Evolutionary conservation across 257 asterid genomes (phyloP), one percentile per base, ranked within the genome.

Genomic region (Misopates orontium): DNA sequence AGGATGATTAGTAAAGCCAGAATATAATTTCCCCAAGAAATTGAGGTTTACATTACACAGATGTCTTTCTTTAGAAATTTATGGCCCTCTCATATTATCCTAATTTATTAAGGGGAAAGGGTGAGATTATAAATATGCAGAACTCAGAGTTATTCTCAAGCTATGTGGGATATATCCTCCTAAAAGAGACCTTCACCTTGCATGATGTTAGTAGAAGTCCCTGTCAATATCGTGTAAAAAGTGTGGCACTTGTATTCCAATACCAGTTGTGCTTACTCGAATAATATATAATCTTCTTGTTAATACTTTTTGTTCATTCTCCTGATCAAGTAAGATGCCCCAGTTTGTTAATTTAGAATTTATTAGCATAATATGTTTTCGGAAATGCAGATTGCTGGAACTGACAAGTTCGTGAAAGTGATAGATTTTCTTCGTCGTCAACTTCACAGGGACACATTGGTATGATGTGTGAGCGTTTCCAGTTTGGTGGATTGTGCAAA

Each of bases 381-480:
- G 4, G 10, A 36, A 36, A 47, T 73, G 77, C 77, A 94, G 97
- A 88, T 90, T 79, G 87, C 83, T 68, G 99, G 93, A 48, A 74
- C 84, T 20, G 99, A 94, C 73, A 94, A 90, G 81, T 94, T 94
- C 71, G 87, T 72, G 54, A 86, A 82, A 81, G 97, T 94, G 10
- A 85, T 94, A 71, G 97, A 90, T 64, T 94, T 94, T 76, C 89
- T 94, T 64, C 87, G 97, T 54, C 95, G 96, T 69, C 97, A 90
- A 76, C 96, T 94, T 81, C 96, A 86, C 71, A 82, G 95, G 78
- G 99, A 90, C 58, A 88, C 97, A 23, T 64, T 94, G 92, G 99
- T 86, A 71, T 14, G 74, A 48, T 50, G 52, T 28, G 8, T 39
- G n/a, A 39, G 10, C 69, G 12, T 44, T 59, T 68, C 64, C 36